phyloP scores from a whole-genome alignment of 2,329 filamentous ascomycete genomes.

The Pyricularia pennisetigena region DNA sequence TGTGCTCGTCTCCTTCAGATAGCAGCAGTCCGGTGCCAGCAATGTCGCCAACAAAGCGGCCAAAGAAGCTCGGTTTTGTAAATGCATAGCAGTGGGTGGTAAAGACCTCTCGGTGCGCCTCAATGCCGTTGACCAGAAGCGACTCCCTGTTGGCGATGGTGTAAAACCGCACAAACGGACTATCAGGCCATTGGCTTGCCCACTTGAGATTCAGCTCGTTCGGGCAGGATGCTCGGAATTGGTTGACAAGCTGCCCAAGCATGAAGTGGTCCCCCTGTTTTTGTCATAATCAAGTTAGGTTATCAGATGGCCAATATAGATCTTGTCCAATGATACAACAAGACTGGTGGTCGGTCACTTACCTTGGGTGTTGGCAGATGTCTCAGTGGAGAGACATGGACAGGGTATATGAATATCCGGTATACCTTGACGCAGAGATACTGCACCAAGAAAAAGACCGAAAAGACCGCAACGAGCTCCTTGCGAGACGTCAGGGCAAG shows the following conservation, averaged over 20 bases:
- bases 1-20: conserved; percentile 23
- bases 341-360: neutral
- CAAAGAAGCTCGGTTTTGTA: conserved; percentile 15
- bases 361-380: conserved; percentile 33
- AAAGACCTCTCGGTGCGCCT: conserved; percentile 25
- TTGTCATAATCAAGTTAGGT: neutral
- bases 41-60: conserved; percentile 10
- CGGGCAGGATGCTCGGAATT: conserved; percentile 7
- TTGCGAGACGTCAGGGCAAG: neutral
- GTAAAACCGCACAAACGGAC: conserved; percentile 27
- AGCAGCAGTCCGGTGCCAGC: conserved; percentile 6
- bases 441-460: conserved; percentile 9
- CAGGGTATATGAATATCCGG: conserved; percentile 29
- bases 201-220: conserved; percentile 6
- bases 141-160: conserved; percentile 24
- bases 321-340: neutral
- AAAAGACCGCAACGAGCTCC: neutral
- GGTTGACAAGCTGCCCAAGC: conserved; percentile 8
- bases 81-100: conserved; percentile 23
- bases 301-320: neutral
- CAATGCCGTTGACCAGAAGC: conserved; percentile 26
- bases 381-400: conserved; percentile 30
- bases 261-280: conserved; percentile 7
- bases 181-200: conserved; percentile 9
- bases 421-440: conserved; percentile 17